A percentile compares a stretch with the other conserved stretches of the same genome.
Conservation (phyloP, 2,329 filamentous ascomycete genomes). For the Sclerotinia subarctica region DNA sequence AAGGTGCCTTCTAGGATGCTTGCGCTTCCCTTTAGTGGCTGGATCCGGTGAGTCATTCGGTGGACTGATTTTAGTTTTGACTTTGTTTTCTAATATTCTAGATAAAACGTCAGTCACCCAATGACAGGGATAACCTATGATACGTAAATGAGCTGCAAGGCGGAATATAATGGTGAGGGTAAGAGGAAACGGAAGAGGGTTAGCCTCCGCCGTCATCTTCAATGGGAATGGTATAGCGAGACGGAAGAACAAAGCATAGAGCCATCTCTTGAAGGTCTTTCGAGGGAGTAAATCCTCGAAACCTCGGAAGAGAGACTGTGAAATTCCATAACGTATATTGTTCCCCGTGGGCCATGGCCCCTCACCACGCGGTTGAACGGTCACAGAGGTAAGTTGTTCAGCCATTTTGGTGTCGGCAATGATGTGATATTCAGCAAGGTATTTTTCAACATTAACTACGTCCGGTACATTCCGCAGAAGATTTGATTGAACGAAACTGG, state of each 20-base stretch:
- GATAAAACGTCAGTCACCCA: conserved; percentile 25
- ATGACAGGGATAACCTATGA: conserved; percentile 26
- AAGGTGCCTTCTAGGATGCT: conserved; percentile 17
- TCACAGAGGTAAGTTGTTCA: conserved; percentile 14
- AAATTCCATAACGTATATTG: neutral
- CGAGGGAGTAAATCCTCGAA: conserved; percentile 15
- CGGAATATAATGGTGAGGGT: conserved; percentile 22
- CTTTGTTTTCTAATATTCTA: conserved; percentile 23
- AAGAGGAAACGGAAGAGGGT: conserved; percentile 12
- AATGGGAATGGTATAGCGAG: conserved; percentile 19
- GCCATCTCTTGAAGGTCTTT: conserved; percentile 22
- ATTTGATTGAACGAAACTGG: conserved; percentile 8
- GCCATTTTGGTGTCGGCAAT: conserved; percentile 20
- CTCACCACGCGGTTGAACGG: neutral
- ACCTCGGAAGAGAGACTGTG: neutral
- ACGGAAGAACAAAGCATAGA: conserved; percentile 24
- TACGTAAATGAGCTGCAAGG: conserved; percentile 20
- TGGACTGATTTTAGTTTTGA: conserved; percentile 19
- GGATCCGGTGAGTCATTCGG: conserved; percentile 8
- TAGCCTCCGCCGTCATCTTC: neutral
- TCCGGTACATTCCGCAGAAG: conserved; percentile 21
- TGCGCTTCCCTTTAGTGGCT: neutral
- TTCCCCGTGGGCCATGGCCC: neutral
- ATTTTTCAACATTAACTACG: conserved; percentile 13
- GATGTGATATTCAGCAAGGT: conserved; percentile 24